These are phyloP conservation scores for Ceratobasidium papillatum DNA, from an alignment of 1,284 basidiomycete species.

Conservation along the genomic window DNA sequence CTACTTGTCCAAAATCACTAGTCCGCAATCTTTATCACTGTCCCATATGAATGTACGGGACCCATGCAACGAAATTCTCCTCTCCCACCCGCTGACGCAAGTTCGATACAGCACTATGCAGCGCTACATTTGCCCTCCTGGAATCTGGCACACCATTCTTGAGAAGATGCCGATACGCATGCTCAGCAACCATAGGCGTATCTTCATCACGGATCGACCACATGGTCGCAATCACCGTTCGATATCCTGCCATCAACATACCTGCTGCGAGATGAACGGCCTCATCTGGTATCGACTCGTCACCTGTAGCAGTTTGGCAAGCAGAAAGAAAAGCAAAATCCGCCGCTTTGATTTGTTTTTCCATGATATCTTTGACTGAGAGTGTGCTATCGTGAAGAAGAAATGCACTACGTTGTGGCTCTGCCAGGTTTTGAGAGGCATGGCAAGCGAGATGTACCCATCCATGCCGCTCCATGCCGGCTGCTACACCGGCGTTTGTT, in stretches of 20 bases:
- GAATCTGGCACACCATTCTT: not conserved
- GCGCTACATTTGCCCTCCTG: not conserved
- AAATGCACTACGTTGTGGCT: not conserved
- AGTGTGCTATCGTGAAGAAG: conserved; percentile 6
- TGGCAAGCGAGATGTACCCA: conserved; percentile 32
- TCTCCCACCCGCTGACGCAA: conserved; percentile 3
- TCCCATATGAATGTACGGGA: conserved; percentile 15
- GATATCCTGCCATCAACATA: conserved; percentile 42
- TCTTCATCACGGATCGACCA: conserved; percentile 11
- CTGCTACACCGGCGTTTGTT: not conserved
- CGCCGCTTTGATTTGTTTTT: not conserved
- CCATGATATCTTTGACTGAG: not conserved
- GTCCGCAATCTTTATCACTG: no score
- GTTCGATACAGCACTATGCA: not conserved
- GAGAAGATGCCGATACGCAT: not conserved
- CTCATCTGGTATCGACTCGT: conserved; percentile 40
- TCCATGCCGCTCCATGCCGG: not conserved
- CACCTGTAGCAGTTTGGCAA: conserved; percentile 23
- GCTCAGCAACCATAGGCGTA: not conserved
- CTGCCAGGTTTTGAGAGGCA: not conserved
- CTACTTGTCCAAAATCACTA: no score
- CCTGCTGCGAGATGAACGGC: conserved; percentile 38
- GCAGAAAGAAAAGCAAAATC: conserved; percentile 15
- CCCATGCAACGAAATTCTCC: not conserved
- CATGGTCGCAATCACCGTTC: conserved; percentile 22